Evolutionary conservation across 805 yeast genomes (phyloP).

Genomic region (Kregervanrija delftensis): DNA sequence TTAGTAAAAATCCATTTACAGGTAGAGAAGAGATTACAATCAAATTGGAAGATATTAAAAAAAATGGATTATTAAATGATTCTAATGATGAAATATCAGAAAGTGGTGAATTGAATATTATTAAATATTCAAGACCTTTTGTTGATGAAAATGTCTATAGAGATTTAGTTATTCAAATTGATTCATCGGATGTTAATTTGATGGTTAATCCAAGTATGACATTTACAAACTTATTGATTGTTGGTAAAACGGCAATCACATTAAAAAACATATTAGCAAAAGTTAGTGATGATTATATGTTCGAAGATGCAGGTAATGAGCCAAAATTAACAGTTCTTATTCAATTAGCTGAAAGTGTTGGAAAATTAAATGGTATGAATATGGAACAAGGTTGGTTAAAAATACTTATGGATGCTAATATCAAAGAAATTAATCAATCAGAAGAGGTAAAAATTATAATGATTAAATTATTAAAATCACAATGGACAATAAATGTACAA

Average conservation of each 20-base stretch:
- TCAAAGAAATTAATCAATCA: slow-evolving; percentile 24
- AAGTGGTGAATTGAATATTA: slow-evolving; percentile 9
- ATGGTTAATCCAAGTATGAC: slow-evolving; percentile 27
- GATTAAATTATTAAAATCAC: slow-evolving; percentile 34
- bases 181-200: slow-evolving; percentile 25
- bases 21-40: slow-evolving; percentile 51
- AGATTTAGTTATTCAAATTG: slow-evolving; percentile 37
- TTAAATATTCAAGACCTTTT: slow-evolving; percentile 40
- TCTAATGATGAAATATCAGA: slow-evolving; percentile 9
- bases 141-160: slow-evolving; percentile 31
- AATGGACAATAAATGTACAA: slow-evolving; percentile 32
- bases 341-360: slow-evolving; percentile 13
- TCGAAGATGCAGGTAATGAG: slow-evolving; percentile 14
- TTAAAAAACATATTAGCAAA: slow-evolving; percentile 14
- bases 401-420: slow-evolving; percentile 2
- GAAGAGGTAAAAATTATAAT: slow-evolving; percentile 26
- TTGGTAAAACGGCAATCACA: slow-evolving; percentile 22
- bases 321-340: slow-evolving; percentile 19
- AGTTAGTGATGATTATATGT: slow-evolving; percentile 21
- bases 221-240: slow-evolving; percentile 17
- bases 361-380: slow-evolving; percentile 21
- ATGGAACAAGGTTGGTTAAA: slow-evolving; percentile 25
- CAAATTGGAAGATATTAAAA: slow-evolving; percentile 38
- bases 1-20: slow-evolving; percentile 46
- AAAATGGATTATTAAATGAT: slow-evolving; percentile 25